These are phyloP conservation scores for Fusarium pseudocircinatum DNA, from an alignment of 2,329 filamentous ascomycete species.

Conservation along the genomic window DNA sequence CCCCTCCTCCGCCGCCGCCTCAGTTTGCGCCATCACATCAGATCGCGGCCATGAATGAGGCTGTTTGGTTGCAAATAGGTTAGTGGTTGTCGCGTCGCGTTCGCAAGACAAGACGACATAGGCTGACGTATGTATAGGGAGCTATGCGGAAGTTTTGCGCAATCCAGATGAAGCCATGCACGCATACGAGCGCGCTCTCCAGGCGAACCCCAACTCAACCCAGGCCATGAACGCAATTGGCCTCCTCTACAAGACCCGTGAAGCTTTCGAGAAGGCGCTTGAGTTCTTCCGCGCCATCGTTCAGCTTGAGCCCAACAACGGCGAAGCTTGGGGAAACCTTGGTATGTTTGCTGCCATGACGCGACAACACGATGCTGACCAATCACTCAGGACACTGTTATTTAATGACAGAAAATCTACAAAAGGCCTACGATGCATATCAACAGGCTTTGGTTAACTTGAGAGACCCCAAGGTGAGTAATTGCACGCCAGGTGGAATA, in stretches of 20 bases:
- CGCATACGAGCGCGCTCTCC: conserved; percentile 89
- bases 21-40: conserved; percentile 75
- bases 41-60: conserved; percentile 82
- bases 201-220: conserved; percentile 88
- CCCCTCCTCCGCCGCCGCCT: conserved; percentile 58
- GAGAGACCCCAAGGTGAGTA: conserved; percentile 86
- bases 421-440: conserved; percentile 96
- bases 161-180: conserved; percentile 88
- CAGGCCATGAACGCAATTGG: conserved; percentile 95
- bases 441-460: conserved; percentile 95
- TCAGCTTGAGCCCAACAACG: conserved; percentile 88
- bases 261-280: conserved; percentile 92
- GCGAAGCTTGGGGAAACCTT: conserved; percentile 95
- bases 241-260: conserved; percentile 87
- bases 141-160: conserved; percentile 85
- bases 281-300: conserved; percentile 92
- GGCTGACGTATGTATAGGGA: conserved; percentile 65
- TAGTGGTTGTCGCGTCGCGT: conserved; percentile 55
- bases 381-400: conserved; percentile 83
- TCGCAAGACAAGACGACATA: conserved; percentile 19
- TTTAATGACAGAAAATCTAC: conserved; percentile 97
- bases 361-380: conserved; percentile 26
- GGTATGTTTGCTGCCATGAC: conserved; percentile 63
- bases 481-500: not conserved
- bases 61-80: conserved; percentile 94